These are phyloP conservation scores for Proliferodiscus dingleyae DNA, from an alignment of 2,329 filamentous ascomycete species.

Conservation along the genomic window DNA sequence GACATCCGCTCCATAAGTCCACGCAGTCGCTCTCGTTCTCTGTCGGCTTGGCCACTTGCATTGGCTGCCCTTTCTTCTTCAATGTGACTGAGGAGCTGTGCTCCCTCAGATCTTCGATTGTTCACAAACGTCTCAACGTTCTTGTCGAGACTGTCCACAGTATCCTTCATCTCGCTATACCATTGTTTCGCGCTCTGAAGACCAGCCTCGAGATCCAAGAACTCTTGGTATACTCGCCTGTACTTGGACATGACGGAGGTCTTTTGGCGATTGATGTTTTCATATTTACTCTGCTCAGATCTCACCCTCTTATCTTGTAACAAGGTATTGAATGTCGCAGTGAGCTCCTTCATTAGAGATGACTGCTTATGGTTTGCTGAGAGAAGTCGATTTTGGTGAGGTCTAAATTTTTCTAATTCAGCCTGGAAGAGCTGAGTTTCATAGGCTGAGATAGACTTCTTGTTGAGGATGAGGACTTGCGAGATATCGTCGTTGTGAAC, in stretches of 20 bases:
- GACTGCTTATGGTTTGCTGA: constrained; percentile 96
- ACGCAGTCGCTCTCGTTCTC: constrained; percentile 79
- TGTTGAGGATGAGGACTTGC: constrained; percentile 94
- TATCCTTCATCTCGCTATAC: constrained; percentile 94
- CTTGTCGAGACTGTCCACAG: constrained; percentile 84
- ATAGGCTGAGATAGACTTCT: constrained; percentile 89
- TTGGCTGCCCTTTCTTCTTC: constrained; percentile 30
- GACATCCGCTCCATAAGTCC: constrained; percentile 95
- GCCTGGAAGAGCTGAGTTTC: constrained; percentile 90
- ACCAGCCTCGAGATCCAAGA: constrained; percentile 82
- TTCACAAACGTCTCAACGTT: constrained; percentile 97
- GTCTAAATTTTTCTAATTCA: constrained; percentile 94
- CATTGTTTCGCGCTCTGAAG: constrained; percentile 85
- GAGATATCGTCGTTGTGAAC: constrained; percentile 96
- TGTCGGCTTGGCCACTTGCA: constrained; percentile 49
- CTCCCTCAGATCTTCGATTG: constrained; percentile 86
- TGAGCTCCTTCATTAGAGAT: constrained; percentile 90
- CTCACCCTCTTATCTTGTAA: constrained; percentile 91
- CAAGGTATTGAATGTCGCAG: constrained; percentile 76
- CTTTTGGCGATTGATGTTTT: constrained; percentile 77
- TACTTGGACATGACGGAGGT: constrained; percentile 80
- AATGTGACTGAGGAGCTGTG: constrained; percentile 82
- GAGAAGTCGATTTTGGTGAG: constrained; percentile 83
- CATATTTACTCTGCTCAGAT: constrained; percentile 92
- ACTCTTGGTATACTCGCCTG: constrained; percentile 87